These are phyloP conservation scores for Chenopodium suecicum DNA, from an alignment of 148 eudicot genomes.

Conservation along the genomic window DNA sequence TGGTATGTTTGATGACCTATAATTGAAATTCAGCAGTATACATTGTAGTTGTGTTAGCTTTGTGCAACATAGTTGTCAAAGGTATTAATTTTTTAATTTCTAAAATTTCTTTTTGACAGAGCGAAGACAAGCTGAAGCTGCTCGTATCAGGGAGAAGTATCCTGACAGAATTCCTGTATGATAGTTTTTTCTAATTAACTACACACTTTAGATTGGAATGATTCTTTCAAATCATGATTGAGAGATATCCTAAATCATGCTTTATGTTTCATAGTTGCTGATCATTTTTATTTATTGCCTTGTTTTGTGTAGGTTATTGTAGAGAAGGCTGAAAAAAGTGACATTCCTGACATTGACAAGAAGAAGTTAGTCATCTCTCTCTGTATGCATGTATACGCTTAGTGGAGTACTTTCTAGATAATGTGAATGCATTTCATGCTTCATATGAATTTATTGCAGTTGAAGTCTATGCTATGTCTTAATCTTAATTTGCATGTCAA, in stretches of 20 bases:
- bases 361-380: slow-evolving; percentile 57
- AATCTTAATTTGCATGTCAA: neutral
- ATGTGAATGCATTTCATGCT: neutral
- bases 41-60: neutral
- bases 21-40: no score
- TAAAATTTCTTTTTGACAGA: slow-evolving; percentile 39
- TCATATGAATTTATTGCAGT: neutral
- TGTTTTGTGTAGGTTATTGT: slow-evolving; percentile 63
- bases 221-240: no score
- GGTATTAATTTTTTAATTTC: neutral
- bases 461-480: neutral
- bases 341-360: slow-evolving; percentile 94
- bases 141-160: slow-evolving; percentile 94
- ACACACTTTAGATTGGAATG: no score
- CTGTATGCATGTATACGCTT: no score
- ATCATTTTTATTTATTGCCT: slow-evolving; percentile 2
- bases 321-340: slow-evolving; percentile 93
- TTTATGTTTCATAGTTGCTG: neutral
- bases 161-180: slow-evolving; percentile 93
- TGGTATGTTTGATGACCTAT: neutral
- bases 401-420: neutral
- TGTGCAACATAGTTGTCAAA: neutral
- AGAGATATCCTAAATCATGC: no score
- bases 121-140: slow-evolving; percentile 94
- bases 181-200: neutral